phyloP scores from a whole-genome alignment of 1,139 yeast species.

The Protomyces arabidopsidicola region DNA sequence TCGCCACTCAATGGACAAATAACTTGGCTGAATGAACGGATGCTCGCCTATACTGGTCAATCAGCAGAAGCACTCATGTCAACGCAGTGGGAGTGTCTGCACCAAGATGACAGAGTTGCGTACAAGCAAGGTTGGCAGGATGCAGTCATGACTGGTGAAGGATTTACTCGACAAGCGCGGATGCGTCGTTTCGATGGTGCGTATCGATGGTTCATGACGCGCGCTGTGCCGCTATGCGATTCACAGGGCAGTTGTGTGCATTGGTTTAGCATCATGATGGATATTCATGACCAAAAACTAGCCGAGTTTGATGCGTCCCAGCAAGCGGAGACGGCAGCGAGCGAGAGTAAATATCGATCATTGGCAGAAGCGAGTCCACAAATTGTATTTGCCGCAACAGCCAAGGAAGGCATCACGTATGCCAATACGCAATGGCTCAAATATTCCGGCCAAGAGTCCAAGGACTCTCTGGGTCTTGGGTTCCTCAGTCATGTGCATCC shows the following conservation, averaged over 20 bases:
- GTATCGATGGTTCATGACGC: conserved; percentile 38
- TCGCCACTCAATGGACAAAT: conserved; percentile 39
- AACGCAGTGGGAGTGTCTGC: conserved; percentile 36
- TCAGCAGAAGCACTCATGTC: conserved; percentile 37
- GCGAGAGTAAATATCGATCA: conserved; percentile 40
- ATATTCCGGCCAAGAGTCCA: conserved; percentile 38
- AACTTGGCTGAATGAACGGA: conserved; percentile 41
- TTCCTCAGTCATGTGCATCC: conserved; percentile 38
- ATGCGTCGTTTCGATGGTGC: conserved; percentile 40
- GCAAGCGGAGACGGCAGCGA: conserved; percentile 38
- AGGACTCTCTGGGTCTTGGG: conserved; percentile 39
- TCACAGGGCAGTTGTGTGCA: conserved; percentile 39
- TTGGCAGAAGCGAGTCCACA: conserved; percentile 41
- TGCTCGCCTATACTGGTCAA: conserved; percentile 40
- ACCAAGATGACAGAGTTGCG: conserved; percentile 38
- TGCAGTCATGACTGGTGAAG: conserved; percentile 38
- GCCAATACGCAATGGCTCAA: conserved; percentile 41
- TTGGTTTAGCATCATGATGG: conserved; percentile 42
- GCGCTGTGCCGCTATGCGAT: conserved; percentile 40
- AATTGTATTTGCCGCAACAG: conserved; percentile 40
- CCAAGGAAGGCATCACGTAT: conserved; percentile 38
- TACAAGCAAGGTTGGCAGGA: conserved; percentile 37
- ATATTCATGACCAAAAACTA: conserved; percentile 39
- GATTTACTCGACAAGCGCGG: conserved; percentile 38
- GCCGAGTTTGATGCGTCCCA: conserved; percentile 39